Percentiles rank a stretch among this genome's conserved stretches.
Evolutionary conservation across 2,329 filamentous ascomycete species (phyloP).

Genomic region (Pseudopithomyces maydicus): DNA sequence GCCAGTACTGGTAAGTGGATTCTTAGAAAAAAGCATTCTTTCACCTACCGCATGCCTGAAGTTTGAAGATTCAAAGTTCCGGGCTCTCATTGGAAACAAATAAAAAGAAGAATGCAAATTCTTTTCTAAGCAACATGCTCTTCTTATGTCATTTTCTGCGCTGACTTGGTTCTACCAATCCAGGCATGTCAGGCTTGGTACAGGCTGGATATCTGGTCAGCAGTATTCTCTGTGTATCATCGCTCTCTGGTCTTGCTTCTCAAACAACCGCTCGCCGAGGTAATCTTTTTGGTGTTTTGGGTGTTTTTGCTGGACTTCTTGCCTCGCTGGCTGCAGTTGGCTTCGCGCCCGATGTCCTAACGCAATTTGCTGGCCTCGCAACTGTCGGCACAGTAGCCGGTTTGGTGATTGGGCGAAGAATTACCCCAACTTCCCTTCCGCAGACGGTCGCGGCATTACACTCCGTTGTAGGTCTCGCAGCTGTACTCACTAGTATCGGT

Average conservation of each 20-base stretch:
- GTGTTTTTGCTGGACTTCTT: constrained; percentile 80
- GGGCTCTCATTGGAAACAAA: too few species aligned
- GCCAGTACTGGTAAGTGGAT: constrained; percentile 61
- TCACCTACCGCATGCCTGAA: too few species aligned
- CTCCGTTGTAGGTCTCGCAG: constrained; percentile 86
- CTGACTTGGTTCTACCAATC: too few species aligned
- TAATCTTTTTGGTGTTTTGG: constrained; percentile 84
- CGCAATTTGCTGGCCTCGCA: constrained; percentile 80
- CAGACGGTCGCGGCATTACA: constrained; percentile 89
- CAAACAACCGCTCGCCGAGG: constrained; percentile 83
- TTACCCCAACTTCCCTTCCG: constrained; percentile 85
- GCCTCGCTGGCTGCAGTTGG: constrained; percentile 82
- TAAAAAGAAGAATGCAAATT: too few species aligned
- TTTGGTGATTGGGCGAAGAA: constrained; percentile 79
- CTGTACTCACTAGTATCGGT: constrained; percentile 85
- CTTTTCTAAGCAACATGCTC: too few species aligned
- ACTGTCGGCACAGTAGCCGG: constrained; percentile 71
- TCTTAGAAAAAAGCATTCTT: too few species aligned
- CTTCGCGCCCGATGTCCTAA: constrained; percentile 76
- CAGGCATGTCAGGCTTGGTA: constrained; percentile 78
- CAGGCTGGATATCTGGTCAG: constrained; percentile 88
- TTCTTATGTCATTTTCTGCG: too few species aligned
- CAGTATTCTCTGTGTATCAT: constrained; percentile 80
- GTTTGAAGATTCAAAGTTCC: too few species aligned
- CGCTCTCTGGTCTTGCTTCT: constrained; percentile 79